Base-by-base conservation (phyloP, 2,329 filamentous ascomycete species). In the Pyrenophora seminiperda region DNA sequence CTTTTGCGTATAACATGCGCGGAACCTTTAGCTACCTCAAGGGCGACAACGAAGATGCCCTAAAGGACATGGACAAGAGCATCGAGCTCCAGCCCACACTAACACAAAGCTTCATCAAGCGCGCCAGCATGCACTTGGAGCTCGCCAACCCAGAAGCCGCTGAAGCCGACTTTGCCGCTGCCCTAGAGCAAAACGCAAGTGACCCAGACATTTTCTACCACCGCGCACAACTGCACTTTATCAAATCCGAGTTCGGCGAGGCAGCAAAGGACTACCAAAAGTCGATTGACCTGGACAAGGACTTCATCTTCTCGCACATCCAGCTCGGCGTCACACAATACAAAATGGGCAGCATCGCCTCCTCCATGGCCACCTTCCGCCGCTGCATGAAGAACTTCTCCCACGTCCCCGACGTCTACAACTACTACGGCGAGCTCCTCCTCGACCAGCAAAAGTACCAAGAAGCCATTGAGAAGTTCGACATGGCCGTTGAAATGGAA, bases 141-240 rank as follows among this genome's bases (percentile, higher is more conserved):
- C 86, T 94, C 53, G 88, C 90, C 57, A 87, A 93, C 68, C 89
- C 90, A 45, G 88, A 91, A n/a, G 87, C 87, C 68, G 93, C 94
- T 33, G 87, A 91, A 52, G 83, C 86, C 52, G 93, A 97, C 75
- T 97, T 99, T 67, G 88, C 89, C 59, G 83, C 87, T 64, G 94
- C 94, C 29, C 84, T 95, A 64, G 81, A 84, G 63, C 89, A 96
- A 74, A 92, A 97, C 77, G 82, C 85, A 63, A 83, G 89, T 47
- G 94, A 99, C 68, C 93, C 94, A 5, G 94, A 99, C 70, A 96
- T 99, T 73, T 99, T 92, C 83, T 99, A 99, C 80, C 94, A 99
- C 81, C 92, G 94, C 56, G 94, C 94, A 11, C 94, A 99, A 76
- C 85, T 97, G 17, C 92, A 97, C 79, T 99, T 99, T 78, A 97